Conservation (phyloP, 2,329 filamentous ascomycete genomes). For the Fusarium verrucosum region DNA sequence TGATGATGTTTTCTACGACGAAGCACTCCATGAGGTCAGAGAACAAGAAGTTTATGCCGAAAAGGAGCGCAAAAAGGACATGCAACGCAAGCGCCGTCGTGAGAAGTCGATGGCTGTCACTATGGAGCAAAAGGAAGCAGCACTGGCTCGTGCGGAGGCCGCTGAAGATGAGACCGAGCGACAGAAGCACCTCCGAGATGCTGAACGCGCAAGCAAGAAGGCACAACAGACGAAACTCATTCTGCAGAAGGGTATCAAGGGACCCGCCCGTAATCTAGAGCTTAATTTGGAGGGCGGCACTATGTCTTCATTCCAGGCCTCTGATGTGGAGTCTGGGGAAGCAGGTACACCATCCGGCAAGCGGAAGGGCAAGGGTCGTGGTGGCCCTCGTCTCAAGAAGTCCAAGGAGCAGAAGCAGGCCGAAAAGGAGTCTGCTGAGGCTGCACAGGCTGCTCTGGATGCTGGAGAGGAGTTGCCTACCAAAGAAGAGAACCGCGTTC, state of each 20-base stretch:
- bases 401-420: conserved; percentile 86
- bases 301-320: conserved; percentile 83
- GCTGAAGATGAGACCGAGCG: conserved; percentile 85
- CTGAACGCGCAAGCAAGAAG: conserved; percentile 91
- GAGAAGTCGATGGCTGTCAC: conserved; percentile 96
- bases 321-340: conserved; percentile 61
- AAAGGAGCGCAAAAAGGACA: conserved; percentile 99
- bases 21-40: conserved; percentile 86
- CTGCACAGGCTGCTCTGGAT: conserved; percentile 84
- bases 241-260: conserved; percentile 86
- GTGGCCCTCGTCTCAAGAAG: conserved; percentile 82
- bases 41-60: conserved; percentile 91
- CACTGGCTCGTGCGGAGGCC: conserved; percentile 78
- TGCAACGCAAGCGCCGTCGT: conserved; percentile 95
- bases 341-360: conserved; percentile 50
- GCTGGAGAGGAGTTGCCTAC: conserved; percentile 75
- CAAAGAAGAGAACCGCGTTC: conserved; percentile 68
- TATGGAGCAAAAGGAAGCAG: conserved; percentile 87
- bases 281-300: conserved; percentile 85
- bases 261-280: conserved; percentile 73
- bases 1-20: conserved; percentile 78
- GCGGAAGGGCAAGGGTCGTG: conserved; percentile 59
- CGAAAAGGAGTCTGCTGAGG: conserved; percentile 84
- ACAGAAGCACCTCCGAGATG: conserved; percentile 82
- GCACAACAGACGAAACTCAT: conserved; percentile 89